Base-by-base conservation (phyloP, 176 grass and related monocot genomes). In the Juncus effusus region DNA sequence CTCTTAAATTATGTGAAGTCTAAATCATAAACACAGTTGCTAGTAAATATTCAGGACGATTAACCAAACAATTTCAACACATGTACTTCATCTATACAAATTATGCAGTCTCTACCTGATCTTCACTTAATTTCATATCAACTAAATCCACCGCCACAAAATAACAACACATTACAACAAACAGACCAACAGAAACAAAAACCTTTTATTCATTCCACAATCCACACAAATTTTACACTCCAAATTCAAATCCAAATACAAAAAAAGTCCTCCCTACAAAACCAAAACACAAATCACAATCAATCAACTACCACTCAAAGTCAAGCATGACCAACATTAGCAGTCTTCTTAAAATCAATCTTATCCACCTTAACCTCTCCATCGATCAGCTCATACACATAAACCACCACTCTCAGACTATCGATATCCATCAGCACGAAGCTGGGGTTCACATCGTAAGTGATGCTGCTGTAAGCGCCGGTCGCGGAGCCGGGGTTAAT, bases 401-500 rank as follows among this genome's bases (percentile, higher is more conserved):
- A 99, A 9, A 99, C 95, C 42, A 99, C 95, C 2, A 99, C 95
- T 1, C 95, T 85, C 50, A 94, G 95, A 64, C 89, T 83, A 14
- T 99, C 95, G 11, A 99, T 87, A 81, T 99, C 95, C 95, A 99
- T 90, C 19, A 99, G 89, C 42, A 99, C 89, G 13, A 99, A 99
- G 63, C 95, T 94, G 0, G 89, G 89, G 78, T 99, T 99, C 44
- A 94, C 89, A 74, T 94, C 95, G 37, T 90, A 99, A 6, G 89
- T 94, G 42, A 99, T 79, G 83, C 95, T 94, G 89, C 89, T 94
- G 64, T 85, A 80, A 11, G 89, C 95, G 19, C 95, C 89, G 1
- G 95, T 99, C 40, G 86, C 95, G 0, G 89, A 94, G 5, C 95
- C 89, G 0, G 95, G 95, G 76, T 99, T 99, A 75, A 99, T 94